Evolutionary conservation across 148 eudicot genomes (phyloP).

Genomic region (Oxyria digyna): DNA sequence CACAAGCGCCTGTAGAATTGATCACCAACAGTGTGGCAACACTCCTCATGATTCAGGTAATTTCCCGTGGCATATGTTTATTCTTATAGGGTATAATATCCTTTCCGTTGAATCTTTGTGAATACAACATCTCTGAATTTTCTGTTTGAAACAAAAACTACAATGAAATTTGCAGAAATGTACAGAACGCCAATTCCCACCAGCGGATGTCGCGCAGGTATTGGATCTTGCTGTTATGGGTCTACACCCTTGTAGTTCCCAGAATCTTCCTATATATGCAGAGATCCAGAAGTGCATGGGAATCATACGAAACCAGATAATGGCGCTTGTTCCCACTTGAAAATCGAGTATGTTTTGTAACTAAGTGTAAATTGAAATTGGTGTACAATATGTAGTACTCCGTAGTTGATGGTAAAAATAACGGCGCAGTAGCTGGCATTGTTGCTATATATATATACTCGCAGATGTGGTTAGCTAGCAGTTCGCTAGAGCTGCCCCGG

Average conservation of each 20-base stretch:
- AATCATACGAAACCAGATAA: conserved; percentile 73
- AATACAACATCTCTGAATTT: background rate
- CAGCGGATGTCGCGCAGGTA: conserved; percentile 83
- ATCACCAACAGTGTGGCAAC: conserved; percentile 76
- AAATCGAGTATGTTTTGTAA: conserved; percentile 12
- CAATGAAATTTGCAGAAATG: conserved; percentile 60
- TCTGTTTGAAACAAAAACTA: background rate
- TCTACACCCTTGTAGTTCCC: conserved; percentile 65
- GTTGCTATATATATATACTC: conserved; percentile 3
- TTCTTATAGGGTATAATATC: no score
- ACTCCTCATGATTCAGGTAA: conserved; percentile 88
- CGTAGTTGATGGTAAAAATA: background rate
- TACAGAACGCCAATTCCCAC: conserved; percentile 88
- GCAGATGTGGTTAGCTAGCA: conserved; percentile 8
- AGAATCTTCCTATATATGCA: conserved; percentile 59
- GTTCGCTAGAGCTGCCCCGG: conserved; percentile 5
- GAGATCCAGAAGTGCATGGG: conserved; percentile 95
- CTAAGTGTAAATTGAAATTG: conserved; percentile 24
- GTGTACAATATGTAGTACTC: conserved; percentile 1
- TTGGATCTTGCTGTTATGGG: conserved; percentile 74
- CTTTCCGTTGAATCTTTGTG: no score
- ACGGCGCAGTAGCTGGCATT: conserved; percentile 4
- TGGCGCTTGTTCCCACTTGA: conserved; percentile 85
- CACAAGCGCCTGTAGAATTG: conserved; percentile 60
- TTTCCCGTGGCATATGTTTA: background rate